Evolutionary conservation across 371 early-diverging fungal genomes (phyloP).

Genomic region (Rhizopus microsporus): DNA sequence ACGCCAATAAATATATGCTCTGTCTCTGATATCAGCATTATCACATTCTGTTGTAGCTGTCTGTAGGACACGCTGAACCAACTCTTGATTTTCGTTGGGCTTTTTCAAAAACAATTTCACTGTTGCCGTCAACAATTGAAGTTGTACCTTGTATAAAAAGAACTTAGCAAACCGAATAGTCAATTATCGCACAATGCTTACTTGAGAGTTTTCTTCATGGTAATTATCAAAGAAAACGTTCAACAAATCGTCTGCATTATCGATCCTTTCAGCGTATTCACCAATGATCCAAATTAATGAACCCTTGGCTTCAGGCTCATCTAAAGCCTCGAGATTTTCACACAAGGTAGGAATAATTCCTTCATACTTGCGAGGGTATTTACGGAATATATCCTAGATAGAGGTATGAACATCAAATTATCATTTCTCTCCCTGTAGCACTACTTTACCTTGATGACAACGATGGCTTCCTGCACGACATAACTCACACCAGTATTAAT

Average conservation of each 20-base stretch:
- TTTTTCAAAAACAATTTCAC: constrained; percentile 92
- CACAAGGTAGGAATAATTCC: constrained; percentile 79
- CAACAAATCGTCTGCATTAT: constrained; percentile 83
- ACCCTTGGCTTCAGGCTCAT: constrained; percentile 91
- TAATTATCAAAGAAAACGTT: constrained; percentile 72
- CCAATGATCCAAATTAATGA: constrained; percentile 96
- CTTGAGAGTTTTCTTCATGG: constrained; percentile 69
- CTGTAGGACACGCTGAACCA: constrained; percentile 87
- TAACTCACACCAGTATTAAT: constrained; percentile 89
- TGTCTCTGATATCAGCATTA: constrained; percentile 94
- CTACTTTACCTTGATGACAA: constrained; percentile 77
- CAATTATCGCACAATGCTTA: constrained; percentile 30
- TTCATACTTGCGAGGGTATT: constrained; percentile 90
- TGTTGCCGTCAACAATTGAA: constrained; percentile 83
- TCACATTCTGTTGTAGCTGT: constrained; percentile 88
- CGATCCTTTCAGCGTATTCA: constrained; percentile 92
- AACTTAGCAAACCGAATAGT: constrained; percentile 51
- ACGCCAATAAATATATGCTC: constrained; percentile 97
- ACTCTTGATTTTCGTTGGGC: constrained; percentile 84
- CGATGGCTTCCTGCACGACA: constrained; percentile 90
- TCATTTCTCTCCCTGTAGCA: not conserved
- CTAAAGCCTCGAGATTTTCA: constrained; percentile 81
- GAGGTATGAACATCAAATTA: not conserved
- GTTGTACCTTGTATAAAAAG: constrained; percentile 66
- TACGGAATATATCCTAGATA: constrained; percentile 86